phyloP scores from a whole-genome alignment of 1,139 yeast species.

The Candida sanyaensis region DNA sequence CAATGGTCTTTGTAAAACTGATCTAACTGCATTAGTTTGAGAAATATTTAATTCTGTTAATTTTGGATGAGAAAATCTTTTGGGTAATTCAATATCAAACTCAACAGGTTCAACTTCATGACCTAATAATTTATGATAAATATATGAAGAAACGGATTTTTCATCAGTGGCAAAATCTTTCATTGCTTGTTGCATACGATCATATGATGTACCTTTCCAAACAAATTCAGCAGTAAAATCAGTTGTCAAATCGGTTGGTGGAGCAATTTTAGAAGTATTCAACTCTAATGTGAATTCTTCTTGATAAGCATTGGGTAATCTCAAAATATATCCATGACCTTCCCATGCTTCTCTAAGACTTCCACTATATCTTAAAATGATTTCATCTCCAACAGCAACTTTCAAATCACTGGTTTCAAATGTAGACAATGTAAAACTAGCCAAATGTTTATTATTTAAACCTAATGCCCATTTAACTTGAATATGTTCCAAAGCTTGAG shows the following conservation, averaged over 20 bases:
- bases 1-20: constrained; percentile 73
- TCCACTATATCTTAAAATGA: constrained; percentile 62
- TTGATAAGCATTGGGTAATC: constrained; percentile 66
- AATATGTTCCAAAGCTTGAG: constrained; percentile 76
- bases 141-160: constrained; percentile 71
- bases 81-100: constrained; percentile 63
- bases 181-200: constrained; percentile 82
- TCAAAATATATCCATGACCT: constrained; percentile 69
- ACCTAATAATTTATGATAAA: constrained; percentile 82
- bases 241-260: constrained; percentile 66
- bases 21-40: constrained; percentile 74
- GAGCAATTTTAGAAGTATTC: constrained; percentile 37
- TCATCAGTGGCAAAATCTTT: constrained; percentile 70
- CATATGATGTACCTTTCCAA: constrained; percentile 86
- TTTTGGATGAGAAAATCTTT: constrained; percentile 62
- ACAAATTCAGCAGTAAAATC: constrained; percentile 86
- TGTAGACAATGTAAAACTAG: constrained; percentile 67
- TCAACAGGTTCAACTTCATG: constrained; percentile 70
- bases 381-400: constrained; percentile 87
- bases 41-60: constrained; percentile 74
- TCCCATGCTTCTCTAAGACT: constrained; percentile 61
- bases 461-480: constrained; percentile 77
- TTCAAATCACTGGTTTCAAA: constrained; percentile 66
- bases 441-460: constrained; percentile 64
- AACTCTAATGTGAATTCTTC: constrained; percentile 80